Conservation (phyloP, 2,329 filamentous ascomycete genomes). For the Aspergillus sp. region DNA sequence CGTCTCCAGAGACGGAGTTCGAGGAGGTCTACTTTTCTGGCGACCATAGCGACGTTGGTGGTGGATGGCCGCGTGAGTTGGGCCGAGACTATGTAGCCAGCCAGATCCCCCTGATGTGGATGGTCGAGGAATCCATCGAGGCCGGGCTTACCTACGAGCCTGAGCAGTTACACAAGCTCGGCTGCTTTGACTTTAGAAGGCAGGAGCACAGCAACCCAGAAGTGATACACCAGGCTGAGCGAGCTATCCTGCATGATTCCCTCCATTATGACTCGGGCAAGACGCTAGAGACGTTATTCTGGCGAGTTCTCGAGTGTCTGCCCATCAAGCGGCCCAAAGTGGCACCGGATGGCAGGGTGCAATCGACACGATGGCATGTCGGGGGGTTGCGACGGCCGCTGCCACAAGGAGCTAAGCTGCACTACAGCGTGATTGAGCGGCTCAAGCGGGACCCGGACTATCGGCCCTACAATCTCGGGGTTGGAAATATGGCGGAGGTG, state of each 20-base stretch:
- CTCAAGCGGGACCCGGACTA: conserved; percentile 17
- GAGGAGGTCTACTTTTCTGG: conserved; percentile 73
- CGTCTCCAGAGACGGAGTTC: conserved; percentile 53
- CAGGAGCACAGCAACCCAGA: background rate
- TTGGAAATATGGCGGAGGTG: conserved; percentile 14
- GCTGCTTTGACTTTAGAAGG: conserved; percentile 19
- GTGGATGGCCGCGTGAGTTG: conserved; percentile 62
- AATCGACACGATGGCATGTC: conserved; percentile 19
- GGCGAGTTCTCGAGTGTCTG: conserved; percentile 22
- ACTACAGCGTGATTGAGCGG: conserved; percentile 19
- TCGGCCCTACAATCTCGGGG: conserved; percentile 23
- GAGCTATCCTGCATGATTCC: conserved; percentile 20
- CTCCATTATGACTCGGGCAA: conserved; percentile 20
- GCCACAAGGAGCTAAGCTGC: conserved; percentile 16
- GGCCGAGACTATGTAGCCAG: conserved; percentile 55
- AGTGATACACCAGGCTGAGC: conserved; percentile 12
- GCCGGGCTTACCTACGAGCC: conserved; percentile 69
- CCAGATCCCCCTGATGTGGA: conserved; percentile 68
- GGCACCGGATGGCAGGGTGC: conserved; percentile 15
- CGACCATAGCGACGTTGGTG: conserved; percentile 73
- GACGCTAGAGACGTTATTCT: conserved; percentile 20
- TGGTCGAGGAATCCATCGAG: conserved; percentile 61
- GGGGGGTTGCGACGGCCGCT: conserved; percentile 18
- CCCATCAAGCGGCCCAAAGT: conserved; percentile 20
- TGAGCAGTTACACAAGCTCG: conserved; percentile 20